Base-by-base conservation (phyloP, 805 yeast species). In the Pichia cabralensis region DNA sequence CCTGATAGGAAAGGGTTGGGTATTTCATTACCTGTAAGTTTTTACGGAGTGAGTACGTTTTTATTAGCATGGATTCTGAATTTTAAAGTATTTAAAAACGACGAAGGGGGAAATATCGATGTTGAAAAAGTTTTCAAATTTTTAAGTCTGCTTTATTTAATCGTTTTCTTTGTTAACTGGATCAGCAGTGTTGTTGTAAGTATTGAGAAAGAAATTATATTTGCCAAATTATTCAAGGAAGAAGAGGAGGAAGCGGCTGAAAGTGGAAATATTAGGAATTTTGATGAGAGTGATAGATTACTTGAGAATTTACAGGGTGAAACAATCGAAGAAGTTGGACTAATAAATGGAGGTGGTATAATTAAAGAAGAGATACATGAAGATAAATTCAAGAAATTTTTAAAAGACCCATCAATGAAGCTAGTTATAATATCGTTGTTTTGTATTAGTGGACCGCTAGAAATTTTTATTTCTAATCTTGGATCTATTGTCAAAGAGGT, bases 1-100 rank as follows among this genome's bases (percentile, higher is more conserved):
- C 94, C 94, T 0, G 62, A 72, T 26, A 65, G 67, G 31, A 82
- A 84, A 39, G 80, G 94, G 2, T 56, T 89, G 36, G 81, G 95
- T 22, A 84, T 89, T 28, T 80, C 94, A 34, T 68, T 81, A 29
- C 98, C 98, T 0, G 88, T 89, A 3, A 73, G 94, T 1, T 80
- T 80, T 42, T 88, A 80, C 55, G 98, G 97, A 1, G 49, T 85
- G 21, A 80, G 94, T 5, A 72, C 94, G 2, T 61, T 92, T 36
- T 56, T 88, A 31, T 80, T 82, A 4, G 69, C 95, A 0, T 86
- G 76, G 22, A 52, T 50, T 72, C 29, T 55, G 72, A 51, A 70
- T 65, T 39, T 50, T 67, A 17, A 43, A 45, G 7, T 60, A 62
- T 76, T 57, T 33, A 48, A 42, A 16, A n/a, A n/a, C n/a, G 23